Evolutionary conservation across 2,329 filamentous ascomycete genomes (phyloP).

Genomic region (Aspergillus fumigatus): DNA sequence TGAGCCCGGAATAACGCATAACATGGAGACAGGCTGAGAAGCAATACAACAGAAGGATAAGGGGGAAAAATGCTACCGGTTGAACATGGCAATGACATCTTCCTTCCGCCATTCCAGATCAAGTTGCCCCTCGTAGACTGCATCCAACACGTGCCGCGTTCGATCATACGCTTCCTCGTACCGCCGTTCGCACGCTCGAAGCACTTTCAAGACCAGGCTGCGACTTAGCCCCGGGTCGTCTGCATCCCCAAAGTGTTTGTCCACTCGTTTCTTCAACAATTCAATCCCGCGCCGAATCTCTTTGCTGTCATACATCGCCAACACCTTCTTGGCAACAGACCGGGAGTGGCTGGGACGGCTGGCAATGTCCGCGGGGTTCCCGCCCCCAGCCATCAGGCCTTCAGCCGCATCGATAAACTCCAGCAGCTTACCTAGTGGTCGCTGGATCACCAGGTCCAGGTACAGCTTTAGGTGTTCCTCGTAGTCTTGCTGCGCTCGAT

Average conservation of each 20-base stretch:
- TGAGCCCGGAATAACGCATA: slow-evolving; percentile 1
- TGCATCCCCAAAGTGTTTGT: slow-evolving; percentile 94
- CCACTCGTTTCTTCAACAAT: slow-evolving; percentile 80
- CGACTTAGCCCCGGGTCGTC: slow-evolving; percentile 66
- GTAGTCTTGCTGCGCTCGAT: slow-evolving; percentile 72
- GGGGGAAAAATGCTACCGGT: slow-evolving; percentile 22
- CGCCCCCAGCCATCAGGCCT: slow-evolving; percentile 57
- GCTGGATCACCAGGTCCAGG: slow-evolving; percentile 78
- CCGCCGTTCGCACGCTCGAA: slow-evolving; percentile 55
- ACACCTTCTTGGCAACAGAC: slow-evolving; percentile 76
- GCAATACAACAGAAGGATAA: slow-evolving; percentile 6
- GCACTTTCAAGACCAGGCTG: slow-evolving; percentile 55
- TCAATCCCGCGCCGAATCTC: slow-evolving; percentile 90
- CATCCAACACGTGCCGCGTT: slow-evolving; percentile 40
- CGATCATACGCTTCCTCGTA: slow-evolving; percentile 54
- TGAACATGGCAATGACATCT: slow-evolving; percentile 41
- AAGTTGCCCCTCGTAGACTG: slow-evolving; percentile 43
- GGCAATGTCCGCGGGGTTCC: slow-evolving; percentile 60
- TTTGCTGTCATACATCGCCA: slow-evolving; percentile 73
- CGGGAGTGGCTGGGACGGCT: slow-evolving; percentile 79
- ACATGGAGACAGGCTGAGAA: background rate
- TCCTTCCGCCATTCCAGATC: slow-evolving; percentile 47
- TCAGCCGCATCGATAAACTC: slow-evolving; percentile 91
- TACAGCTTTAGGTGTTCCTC: slow-evolving; percentile 84
- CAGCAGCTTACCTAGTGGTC: slow-evolving; percentile 83